Evolutionary conservation across 441 rosid genomes (phyloP), one percentile per base, ranked within the genome.

Genomic region (Aleurites moluccanus): DNA sequence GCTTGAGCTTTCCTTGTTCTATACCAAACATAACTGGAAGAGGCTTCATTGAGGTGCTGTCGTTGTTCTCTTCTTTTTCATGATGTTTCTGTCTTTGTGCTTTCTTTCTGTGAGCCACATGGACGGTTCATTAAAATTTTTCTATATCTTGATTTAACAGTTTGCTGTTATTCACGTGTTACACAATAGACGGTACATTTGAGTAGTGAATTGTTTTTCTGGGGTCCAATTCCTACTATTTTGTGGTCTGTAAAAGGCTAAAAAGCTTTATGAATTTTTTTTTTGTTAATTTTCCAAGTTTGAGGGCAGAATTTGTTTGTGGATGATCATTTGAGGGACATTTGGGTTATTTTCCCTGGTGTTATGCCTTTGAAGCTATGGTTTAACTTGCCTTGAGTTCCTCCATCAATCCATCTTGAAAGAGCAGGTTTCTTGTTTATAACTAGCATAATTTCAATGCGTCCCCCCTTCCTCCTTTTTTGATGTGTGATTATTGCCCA

Each of bases 41-140:
- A 82, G 98, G 98, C 69, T 94, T 94, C 83, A 81, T 94, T 65
- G 98, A 94, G 97, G 98, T 93, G 71, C 66, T 59, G 15, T 42
- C 28, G 23, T 75, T 35, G 3, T 40, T 28, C 49, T 16, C 28
- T 79, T 35, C 64, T 74, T 64, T 62, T 70, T 66, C 64, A 21
- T 52, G 69, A 35, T 44, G 45, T 20, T 38, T 20, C 40, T 74
- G 38, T 72, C 20, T 4, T 75, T 6, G 21, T 20, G 11, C 56
- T 9, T 69, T 70, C 4, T 18, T 67, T 62, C 3, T 55, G 60
- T 35, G 16, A 66, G 33, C 18, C 55, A 45, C 10, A 25, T 50
- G 67, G 33, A 38, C 50, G 50, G 7, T 35, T 5, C 30, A 11
- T 74, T 33, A 21, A 53, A 61, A 42, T 64, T 64, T 57, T 9